Base-by-base conservation (phyloP, 2,329 filamentous ascomycete genomes). In the Sporothrix brasiliensis region DNA sequence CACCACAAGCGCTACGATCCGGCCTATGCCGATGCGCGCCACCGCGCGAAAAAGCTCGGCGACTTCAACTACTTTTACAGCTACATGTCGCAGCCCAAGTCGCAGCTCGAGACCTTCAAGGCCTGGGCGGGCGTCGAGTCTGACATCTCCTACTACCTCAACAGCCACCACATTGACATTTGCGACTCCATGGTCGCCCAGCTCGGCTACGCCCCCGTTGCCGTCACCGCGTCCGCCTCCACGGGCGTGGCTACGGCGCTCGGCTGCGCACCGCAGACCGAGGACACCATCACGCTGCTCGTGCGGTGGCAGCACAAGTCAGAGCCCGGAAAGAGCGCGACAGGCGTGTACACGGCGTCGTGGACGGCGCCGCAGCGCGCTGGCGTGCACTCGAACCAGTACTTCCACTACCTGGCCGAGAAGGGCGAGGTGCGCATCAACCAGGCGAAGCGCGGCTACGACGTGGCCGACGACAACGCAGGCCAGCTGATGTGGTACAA, bases 1-100 rank as follows among this genome's bases (percentile, higher is more conserved):
- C 94, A 97, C 83, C 94, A 97, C 87, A 97, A 97, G 85, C 92
- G 94, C 71, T 97, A 90, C 82, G 94, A 97, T 79, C 94, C 94
- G 1, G 93, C 93, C 27, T 97, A 97, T 83, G 88, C 92, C 16
- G 94, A 97, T 79, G 94, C 94, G 16, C 88, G 90, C 66, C 90
- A 90, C 82, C 89, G 91, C 75, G 92, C 92, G 16, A 83, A 88
- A 77, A 88, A 85, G 68, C 84, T 97, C 9, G 94, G 94, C 74
- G 93, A 97, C 81, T 97, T 97, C 88, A 97, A 97, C 85, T 97
- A 97, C 85, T 97, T 97, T 80, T 97, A 97, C 86, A 91, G 88
- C 76, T 97, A 97, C 87, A 97, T 97, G 93, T 92, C 89, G 66
- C 93, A 97, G 84, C 92, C 91, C 72, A 97, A 96, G 83, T 92